A percentile compares a stretch with the other conserved stretches of the same genome.
These are phyloP conservation scores for Leccinum subfulvum DNA, from an alignment of 1,284 basidiomycete genomes.

Conservation along the genomic window DNA sequence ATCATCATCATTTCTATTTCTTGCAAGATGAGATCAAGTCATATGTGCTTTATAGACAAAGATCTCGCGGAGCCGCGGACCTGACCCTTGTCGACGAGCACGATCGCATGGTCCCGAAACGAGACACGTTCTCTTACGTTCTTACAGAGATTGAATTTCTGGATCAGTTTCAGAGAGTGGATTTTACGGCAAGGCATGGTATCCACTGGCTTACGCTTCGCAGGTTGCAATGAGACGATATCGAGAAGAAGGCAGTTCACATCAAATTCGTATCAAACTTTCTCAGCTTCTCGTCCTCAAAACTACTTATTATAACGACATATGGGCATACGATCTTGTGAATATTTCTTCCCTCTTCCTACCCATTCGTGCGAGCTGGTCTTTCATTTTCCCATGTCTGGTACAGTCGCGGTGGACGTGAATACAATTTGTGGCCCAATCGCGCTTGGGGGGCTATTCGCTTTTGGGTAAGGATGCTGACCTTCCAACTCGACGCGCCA, in stretches of 20 bases:
- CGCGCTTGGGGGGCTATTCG: conserved; percentile 26
- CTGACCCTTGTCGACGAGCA: not conserved
- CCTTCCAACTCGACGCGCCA: not conserved
- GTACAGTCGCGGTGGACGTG: not conserved
- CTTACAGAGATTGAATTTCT: not conserved
- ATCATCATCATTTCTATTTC: not conserved
- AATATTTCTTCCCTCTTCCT: not conserved
- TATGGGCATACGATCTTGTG: not conserved
- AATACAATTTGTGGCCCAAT: conserved; percentile 20
- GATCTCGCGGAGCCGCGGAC: not conserved
- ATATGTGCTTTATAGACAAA: not conserved
- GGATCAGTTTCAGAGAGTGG: not conserved
- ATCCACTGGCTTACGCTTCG: not conserved
- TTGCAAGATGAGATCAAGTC: not conserved
- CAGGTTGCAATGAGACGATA: not conserved
- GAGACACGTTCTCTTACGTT: not conserved
- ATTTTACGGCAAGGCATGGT: not conserved
- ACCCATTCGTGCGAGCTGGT: not conserved
- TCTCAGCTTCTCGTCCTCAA: not conserved
- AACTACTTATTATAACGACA: not conserved
- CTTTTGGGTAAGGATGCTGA: conserved; percentile 18
- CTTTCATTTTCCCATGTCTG: not conserved
- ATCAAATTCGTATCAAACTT: not conserved
- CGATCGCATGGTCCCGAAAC: not conserved
- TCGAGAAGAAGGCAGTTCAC: not conserved